Base-by-base conservation (phyloP, 1,139 yeast species). In the Protomyces gravidus region DNA sequence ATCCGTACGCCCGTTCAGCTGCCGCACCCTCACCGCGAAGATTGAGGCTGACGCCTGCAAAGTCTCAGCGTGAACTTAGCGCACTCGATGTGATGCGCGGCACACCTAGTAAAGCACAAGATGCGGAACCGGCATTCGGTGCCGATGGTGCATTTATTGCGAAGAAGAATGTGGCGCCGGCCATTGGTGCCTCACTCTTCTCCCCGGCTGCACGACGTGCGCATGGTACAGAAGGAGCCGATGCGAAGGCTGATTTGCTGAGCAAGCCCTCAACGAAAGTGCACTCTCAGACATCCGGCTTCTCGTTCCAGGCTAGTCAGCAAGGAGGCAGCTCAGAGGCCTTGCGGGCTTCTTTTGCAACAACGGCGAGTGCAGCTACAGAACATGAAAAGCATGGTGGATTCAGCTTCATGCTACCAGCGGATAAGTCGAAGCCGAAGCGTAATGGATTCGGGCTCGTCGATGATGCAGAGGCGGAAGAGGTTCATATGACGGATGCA, bases 1-100 rank as follows among this genome's bases (percentile, higher is more conserved):
- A 53, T 25, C 58, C 58, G 7, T 53, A 53, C 36, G 58, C 58
- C 13, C 36, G 51, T 5, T 27, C 51, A 1, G 25, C 46, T n/a
- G 36, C 46, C 15, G 39, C 51, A 15, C 45, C 46, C 13, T 45
- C 39, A 23, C 58, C 58, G 17, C 13, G 36, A n/a, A 23, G 47
- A 13, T 36, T 30, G 36, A 42, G 36, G 5, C 45, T 27, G 7
- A 23, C 51, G 23, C 36, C 51, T 17, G 51, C 51, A 17, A 32
- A 23, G 1, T 23, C 46, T 5, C 17, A 32, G 21, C 33, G 45
- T 25, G 28, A 21, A 5, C 33, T 40, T 9, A 53, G 51, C 19
- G 58, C 51, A 19, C 26, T 53, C 17, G 51, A 33, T 5, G 58
- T 45, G 27, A 53, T 53, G 51, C 49, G 15, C 25, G 58, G 21